These are phyloP conservation scores for Pistacia vera DNA, from an alignment of 345 rosid genomes.

Conservation along the genomic window DNA sequence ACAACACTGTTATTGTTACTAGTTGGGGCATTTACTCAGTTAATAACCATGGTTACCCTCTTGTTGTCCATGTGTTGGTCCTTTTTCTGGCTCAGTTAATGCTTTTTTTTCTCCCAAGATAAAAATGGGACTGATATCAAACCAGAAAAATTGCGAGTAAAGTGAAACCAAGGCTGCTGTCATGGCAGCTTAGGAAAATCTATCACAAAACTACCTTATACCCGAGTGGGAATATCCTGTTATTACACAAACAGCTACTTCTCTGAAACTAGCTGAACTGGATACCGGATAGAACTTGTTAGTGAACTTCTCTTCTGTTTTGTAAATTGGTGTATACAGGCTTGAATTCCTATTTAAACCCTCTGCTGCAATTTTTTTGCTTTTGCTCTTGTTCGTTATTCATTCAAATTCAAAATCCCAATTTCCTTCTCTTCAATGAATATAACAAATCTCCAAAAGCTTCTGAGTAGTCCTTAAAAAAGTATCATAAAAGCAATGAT, in stretches of 20 bases:
- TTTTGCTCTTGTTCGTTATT: neutral
- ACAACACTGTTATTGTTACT: neutral
- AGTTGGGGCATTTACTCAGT: neutral
- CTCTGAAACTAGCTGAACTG: neutral
- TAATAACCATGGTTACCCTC: neutral
- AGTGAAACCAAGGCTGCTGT: neutral
- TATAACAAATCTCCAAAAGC: neutral
- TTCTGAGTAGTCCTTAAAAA: neutral
- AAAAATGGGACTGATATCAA: neutral
- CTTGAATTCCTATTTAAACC: neutral
- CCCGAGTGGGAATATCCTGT: neutral
- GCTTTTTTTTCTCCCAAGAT: neutral
- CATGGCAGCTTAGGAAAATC: neutral
- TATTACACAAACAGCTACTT: neutral
- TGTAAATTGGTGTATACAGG: neutral
- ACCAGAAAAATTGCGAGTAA: neutral
- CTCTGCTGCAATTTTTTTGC: neutral
- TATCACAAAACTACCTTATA: neutral
- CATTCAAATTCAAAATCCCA: neutral
- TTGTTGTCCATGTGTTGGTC: neutral
- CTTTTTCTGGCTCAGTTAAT: neutral
- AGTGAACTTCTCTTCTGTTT: neutral
- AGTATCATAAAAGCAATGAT: neutral
- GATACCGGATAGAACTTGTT: neutral
- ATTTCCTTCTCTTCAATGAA: neutral